Evolutionary conservation across 768 basidiomycete genomes (phyloP).

Genomic region (Zangia roseola): DNA sequence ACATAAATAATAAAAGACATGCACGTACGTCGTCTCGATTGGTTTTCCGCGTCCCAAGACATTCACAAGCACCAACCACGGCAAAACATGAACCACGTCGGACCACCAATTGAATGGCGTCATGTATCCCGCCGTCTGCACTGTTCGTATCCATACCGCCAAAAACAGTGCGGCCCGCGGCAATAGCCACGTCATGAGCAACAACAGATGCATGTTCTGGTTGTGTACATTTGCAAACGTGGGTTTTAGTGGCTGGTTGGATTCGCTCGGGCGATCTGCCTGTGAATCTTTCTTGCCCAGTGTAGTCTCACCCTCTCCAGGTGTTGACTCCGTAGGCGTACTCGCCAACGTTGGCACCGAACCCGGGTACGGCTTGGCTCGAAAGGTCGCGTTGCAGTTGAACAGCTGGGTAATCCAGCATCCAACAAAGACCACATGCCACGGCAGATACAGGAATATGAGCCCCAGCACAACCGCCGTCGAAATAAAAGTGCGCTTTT

Average conservation of each 20-base stretch:
- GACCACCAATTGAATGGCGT: constrained; percentile 85
- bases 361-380: constrained; percentile 17
- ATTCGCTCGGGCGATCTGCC: neutral
- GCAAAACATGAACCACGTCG: constrained; percentile 60
- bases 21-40: constrained; percentile 41
- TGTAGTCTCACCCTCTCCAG: neutral
- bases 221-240: constrained; percentile 35
- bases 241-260: neutral
- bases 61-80: constrained; percentile 64
- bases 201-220: constrained; percentile 59
- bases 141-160: constrained; percentile 86
- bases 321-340: constrained; percentile 26
- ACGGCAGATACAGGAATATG: constrained; percentile 80
- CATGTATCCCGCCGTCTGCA: constrained; percentile 73
- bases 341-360: constrained; percentile 25
- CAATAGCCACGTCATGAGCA: constrained; percentile 79
- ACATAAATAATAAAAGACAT: neutral
- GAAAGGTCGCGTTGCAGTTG: constrained; percentile 47
- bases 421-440: constrained; percentile 88
- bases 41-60: constrained; percentile 53
- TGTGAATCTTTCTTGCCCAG: constrained; percentile 14
- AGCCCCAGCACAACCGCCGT: constrained; percentile 58
- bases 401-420: constrained; percentile 78
- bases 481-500: constrained; percentile 52
- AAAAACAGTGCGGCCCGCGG: constrained; percentile 77